phyloP scores from a whole-genome alignment of 306 rosid species.

The Prunus davidiana region DNA sequence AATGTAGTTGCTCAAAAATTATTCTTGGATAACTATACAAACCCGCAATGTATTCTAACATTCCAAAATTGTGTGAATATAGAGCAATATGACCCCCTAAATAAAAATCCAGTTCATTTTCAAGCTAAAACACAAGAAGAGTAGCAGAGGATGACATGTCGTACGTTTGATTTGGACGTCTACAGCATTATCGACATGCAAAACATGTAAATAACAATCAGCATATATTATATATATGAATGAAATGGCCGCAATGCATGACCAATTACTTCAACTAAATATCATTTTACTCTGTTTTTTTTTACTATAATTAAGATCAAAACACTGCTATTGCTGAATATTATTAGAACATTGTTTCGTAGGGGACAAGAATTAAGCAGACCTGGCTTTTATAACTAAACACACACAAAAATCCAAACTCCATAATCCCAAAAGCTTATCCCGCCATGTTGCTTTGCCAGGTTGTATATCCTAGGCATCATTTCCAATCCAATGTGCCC shows the following conservation, averaged over 20 bases:
- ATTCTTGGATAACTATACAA: too few species aligned
- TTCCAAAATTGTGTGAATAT: background rate
- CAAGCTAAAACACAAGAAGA: conserved; percentile 9
- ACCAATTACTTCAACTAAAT: too few species aligned
- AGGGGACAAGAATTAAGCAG: background rate
- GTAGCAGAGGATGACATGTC: conserved; percentile 17
- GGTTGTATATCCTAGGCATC: conserved; percentile 17
- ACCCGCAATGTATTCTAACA: background rate
- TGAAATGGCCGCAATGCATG: too few species aligned
- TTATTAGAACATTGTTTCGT: background rate
- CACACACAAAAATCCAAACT: conserved; percentile 35
- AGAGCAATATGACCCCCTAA: background rate
- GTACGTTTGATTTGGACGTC: conserved; percentile 8
- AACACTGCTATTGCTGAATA: too few species aligned
- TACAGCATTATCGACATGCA: background rate
- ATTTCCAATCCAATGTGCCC: conserved; percentile 36
- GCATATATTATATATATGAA: too few species aligned
- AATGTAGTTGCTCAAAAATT: too few species aligned
- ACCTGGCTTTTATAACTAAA: conserved; percentile 32
- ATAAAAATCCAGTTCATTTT: background rate
- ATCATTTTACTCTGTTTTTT: too few species aligned
- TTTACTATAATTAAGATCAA: too few species aligned
- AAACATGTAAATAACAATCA: background rate
- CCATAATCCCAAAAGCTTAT: conserved; percentile 21
- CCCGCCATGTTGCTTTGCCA: conserved; percentile 30